Base-by-base conservation (phyloP, 768 basidiomycete species). In the Amanita jacksonii region DNA sequence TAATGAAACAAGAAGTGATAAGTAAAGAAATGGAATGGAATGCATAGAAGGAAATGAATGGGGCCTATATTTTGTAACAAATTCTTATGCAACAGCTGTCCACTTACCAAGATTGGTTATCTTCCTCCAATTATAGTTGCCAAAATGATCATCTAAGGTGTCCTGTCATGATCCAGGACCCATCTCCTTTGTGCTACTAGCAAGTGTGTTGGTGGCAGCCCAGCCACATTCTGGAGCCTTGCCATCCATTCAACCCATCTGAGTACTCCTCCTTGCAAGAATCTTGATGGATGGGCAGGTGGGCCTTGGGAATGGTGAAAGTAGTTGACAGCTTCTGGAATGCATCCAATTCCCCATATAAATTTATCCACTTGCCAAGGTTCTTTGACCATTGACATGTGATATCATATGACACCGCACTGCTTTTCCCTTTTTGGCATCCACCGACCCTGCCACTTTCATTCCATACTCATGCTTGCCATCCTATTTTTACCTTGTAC, bases 151-250 rank as follows among this genome's bases (percentile, higher is more conserved):
- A 30, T 66, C 57, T 1, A 68, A 28, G 0, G 58, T 57, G n/a
- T 62, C 61, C 3, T 51, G 35, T 0, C 54, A 46, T 4, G 51
- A 39, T 0, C 60, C 59, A 1, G 59, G 55, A 0, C 57, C 58
- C 64, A 64, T 67, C 24, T 66, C 59, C 6, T 54, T 52, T 0
- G 59, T 64, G 32, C 58, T 61, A 1, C 43, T 39, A 1, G 57
- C 56, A 0, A 48, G 43, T 0, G 45, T 28, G 37, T 66, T 63
- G 5, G 54, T 34, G 0, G 38, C 47, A 0, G 61, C 33, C 66
- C 64, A 67, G 2, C 46, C 50, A 0, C 53, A 43, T 31, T 69
- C 65, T 0, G 57, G 52, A 0, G 43, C 61, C 33, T 68, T 62
- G 0, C 65, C 60, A 46, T 62, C 59, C 4, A 53, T 61, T 1